Evolutionary conservation across 345 rosid genomes (phyloP), one percentile per base, ranked within the genome.

Genomic region (Bruguiera sexangula): DNA sequence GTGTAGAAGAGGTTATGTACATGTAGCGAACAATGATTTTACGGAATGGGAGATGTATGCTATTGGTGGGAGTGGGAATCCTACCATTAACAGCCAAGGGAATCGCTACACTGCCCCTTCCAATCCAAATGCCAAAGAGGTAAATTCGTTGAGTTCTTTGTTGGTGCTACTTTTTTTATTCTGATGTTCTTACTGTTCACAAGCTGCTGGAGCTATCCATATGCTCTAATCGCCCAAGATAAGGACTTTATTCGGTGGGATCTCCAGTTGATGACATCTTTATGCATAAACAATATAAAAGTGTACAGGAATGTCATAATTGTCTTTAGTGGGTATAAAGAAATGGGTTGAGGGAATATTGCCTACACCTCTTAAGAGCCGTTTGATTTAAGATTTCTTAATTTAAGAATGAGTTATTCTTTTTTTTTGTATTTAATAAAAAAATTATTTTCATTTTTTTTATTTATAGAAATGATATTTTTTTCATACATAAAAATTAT

Each of bases 21-120:
- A 95, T 55, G 99, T 95, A 20, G 99, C 90, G 27, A 95, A 95
- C 77, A 95, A 95, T 27, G 99, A 91, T 67, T 95, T 87, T 70
- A 91, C 99, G 0, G 84, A 81, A 54, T 95, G 99, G 99, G 96
- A 95, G 73, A 95, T 95, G 99, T 95, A 95, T 36, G 99, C 98
- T 0, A 95, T 95, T 56, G 99, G 99, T 0, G 99, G 99, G 4
- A 95, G 99, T 53, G 99, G 93, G 18, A 92, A 79, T 73, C 97
- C 99, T 0, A 95, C 99, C 39, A 95, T 95, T 30, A 95, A 92
- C 51, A 92, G 99, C 75, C 98, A 95, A 69, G 97, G 98, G 55
- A 95, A 95, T 69, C 92, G 97, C 2, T 95, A 90, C 79, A 89
- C 80, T 19, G 99, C 99, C 26, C 99, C 99, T 30, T 27, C 82